phyloP scores from a whole-genome alignment of 805 yeast genomes.

The Suhomyces xylopsoci region DNA sequence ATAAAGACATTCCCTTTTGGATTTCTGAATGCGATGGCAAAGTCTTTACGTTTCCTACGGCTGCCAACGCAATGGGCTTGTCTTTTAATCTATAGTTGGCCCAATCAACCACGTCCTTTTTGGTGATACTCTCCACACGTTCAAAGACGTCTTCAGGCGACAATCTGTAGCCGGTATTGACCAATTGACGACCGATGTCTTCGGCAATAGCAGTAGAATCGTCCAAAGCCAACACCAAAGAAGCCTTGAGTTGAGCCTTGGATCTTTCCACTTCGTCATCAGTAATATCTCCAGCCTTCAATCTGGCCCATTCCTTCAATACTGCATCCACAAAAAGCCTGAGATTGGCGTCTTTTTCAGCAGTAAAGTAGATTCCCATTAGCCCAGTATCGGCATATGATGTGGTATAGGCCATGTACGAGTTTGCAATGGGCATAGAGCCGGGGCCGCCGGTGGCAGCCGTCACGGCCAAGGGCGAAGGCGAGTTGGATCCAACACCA shows the following conservation, averaged over 20 bases:
- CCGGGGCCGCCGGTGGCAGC: slow-evolving; percentile 56
- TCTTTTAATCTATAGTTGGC: slow-evolving; percentile 75
- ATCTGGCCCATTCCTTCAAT: slow-evolving; percentile 82
- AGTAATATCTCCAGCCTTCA: slow-evolving; percentile 71
- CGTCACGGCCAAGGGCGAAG: slow-evolving; percentile 78
- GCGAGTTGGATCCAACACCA: slow-evolving; percentile 79
- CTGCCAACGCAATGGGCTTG: slow-evolving; percentile 87
- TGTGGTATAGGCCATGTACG: slow-evolving; percentile 95
- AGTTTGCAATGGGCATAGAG: slow-evolving; percentile 74
- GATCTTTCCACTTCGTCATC: slow-evolving; percentile 91
- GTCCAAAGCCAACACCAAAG: slow-evolving; percentile 82
- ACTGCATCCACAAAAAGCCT: slow-evolving; percentile 71
- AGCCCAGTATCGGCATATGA: slow-evolving; percentile 96
- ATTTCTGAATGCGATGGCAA: slow-evolving; percentile 69
- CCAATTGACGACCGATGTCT: slow-evolving; percentile 95
- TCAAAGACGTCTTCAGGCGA: slow-evolving; percentile 72
- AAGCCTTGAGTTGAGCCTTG: slow-evolving; percentile 91
- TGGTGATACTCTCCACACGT: slow-evolving; percentile 73
- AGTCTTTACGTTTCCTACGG: slow-evolving; percentile 74
- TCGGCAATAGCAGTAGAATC: slow-evolving; percentile 96
- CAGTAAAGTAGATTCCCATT: slow-evolving; percentile 93
- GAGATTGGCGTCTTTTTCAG: slow-evolving; percentile 69
- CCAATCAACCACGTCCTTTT: slow-evolving; percentile 80
- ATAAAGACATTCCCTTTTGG: slow-evolving; percentile 30
- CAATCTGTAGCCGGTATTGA: slow-evolving; percentile 82